phyloP scores from a whole-genome alignment of 352 stramenopile genomes.

The Phytopythium sindhum region DNA sequence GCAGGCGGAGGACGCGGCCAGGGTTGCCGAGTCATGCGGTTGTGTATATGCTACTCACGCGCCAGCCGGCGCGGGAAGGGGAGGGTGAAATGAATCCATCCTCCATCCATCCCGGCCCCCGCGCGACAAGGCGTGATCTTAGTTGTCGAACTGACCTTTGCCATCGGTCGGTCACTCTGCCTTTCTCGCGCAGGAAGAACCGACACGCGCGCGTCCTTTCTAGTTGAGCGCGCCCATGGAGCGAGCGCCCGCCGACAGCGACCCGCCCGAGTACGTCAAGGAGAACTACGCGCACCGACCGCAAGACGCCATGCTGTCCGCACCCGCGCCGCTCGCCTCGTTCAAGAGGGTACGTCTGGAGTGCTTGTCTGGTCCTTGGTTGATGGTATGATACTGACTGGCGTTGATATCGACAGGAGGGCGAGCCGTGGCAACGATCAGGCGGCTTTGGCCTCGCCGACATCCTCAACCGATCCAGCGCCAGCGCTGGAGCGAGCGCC shows the following conservation, averaged over 20 bases:
- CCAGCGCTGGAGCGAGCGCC: slow-evolving; percentile 3
- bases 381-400: slow-evolving; percentile 17
- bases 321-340: slow-evolving; percentile 12
- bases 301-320: slow-evolving; percentile 5
- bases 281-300: slow-evolving; percentile 25
- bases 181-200: not conserved
- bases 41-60: not conserved
- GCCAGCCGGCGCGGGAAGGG: slow-evolving; percentile 1
- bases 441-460: slow-evolving; percentile 77
- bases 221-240: not conserved
- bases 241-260: not conserved
- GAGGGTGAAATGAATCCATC: slow-evolving; percentile 9
- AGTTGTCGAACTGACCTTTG: no score
- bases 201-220: not conserved
- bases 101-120: slow-evolving; percentile 4
- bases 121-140: slow-evolving; percentile 7
- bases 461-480: slow-evolving; percentile 60
- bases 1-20: not conserved
- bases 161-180: not conserved
- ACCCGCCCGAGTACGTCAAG: slow-evolving; percentile 14
- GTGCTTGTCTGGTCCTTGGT: not conserved
- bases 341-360: slow-evolving; percentile 32
- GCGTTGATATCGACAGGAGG: slow-evolving; percentile 27
- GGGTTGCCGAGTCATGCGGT: not conserved
- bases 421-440: slow-evolving; percentile 67